Conservation (phyloP, 2,329 filamentous ascomycete species). For the Fragosphaeria purpurea region DNA sequence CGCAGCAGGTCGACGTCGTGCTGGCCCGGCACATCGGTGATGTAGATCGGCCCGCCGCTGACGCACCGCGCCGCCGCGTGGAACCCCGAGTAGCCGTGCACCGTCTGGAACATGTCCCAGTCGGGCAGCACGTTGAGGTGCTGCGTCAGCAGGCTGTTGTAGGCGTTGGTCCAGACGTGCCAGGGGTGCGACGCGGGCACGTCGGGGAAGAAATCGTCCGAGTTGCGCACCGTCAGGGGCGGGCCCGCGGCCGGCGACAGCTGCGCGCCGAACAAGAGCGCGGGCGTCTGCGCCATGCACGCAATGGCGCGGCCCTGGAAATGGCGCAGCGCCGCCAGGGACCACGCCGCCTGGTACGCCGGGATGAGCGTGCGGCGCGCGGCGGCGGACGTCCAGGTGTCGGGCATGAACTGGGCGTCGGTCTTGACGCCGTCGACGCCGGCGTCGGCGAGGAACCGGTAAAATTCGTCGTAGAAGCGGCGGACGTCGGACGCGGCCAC, state of each 20-base stretch:
- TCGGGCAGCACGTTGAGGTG: conserved; percentile 83
- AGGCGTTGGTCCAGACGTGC: conserved; percentile 92
- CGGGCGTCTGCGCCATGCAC: conserved; percentile 89
- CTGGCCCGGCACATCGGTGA: conserved; percentile 79
- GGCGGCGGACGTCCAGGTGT: conserved; percentile 58
- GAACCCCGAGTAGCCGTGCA: conserved; percentile 61
- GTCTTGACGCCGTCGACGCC: conserved; percentile 87
- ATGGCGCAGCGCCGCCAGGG: conserved; percentile 62
- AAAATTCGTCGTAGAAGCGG: conserved; percentile 85
- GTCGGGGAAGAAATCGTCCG: conserved; percentile 84
- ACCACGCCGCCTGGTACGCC: conserved; percentile 80
- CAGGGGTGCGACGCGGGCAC: conserved; percentile 74
- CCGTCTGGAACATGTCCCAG: conserved; percentile 62
- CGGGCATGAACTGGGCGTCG: conserved; percentile 83
- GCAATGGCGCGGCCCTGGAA: conserved; percentile 73
- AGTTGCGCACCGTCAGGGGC: conserved; percentile 69
- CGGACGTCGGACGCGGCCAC: conserved; percentile 65
- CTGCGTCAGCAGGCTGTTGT: conserved; percentile 73
- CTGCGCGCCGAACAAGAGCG: conserved; percentile 77
- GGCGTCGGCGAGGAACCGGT: conserved; percentile 61
- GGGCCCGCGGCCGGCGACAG: conserved; percentile 62
- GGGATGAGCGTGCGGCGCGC: conserved; percentile 62
- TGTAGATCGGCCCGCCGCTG: conserved; percentile 85
- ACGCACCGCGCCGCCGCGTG: conserved; percentile 86
- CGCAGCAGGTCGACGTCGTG: conserved; percentile 67